phyloP scores from a whole-genome alignment of 2,329 filamentous ascomycete species.

The Verticillium longisporum region DNA sequence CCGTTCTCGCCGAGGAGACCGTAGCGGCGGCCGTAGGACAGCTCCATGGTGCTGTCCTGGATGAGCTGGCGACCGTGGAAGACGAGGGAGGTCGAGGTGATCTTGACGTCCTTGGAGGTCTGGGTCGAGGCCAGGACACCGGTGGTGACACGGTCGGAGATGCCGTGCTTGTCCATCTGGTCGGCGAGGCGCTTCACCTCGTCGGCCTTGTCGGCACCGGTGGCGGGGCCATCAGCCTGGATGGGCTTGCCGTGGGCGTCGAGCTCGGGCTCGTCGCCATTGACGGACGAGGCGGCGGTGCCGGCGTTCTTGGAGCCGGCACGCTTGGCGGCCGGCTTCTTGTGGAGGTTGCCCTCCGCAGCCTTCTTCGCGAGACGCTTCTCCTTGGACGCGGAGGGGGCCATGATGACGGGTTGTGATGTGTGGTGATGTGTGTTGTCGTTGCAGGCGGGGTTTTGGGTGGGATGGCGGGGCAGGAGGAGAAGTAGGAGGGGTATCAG shows the following conservation, averaged over 20 bases:
- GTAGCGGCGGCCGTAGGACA: slow-evolving; percentile 88
- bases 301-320: slow-evolving; percentile 48
- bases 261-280: slow-evolving; percentile 62
- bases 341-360: slow-evolving; percentile 66
- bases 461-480: background rate
- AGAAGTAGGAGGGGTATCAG: background rate
- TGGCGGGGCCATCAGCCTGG: slow-evolving; percentile 59
- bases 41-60: slow-evolving; percentile 86
- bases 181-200: slow-evolving; percentile 81
- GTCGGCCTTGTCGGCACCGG: slow-evolving; percentile 64
- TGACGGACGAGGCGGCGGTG: slow-evolving; percentile 53
- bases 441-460: background rate
- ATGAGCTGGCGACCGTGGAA: slow-evolving; percentile 98
- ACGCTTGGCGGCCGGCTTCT: slow-evolving; percentile 23
- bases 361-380: slow-evolving; percentile 67
- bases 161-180: slow-evolving; percentile 92
- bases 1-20: slow-evolving; percentile 97
- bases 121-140: slow-evolving; percentile 85
- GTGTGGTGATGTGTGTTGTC: slow-evolving; percentile 3
- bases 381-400: slow-evolving; percentile 61
- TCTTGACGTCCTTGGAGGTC: slow-evolving; percentile 91
- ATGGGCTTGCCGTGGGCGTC: slow-evolving; percentile 55
- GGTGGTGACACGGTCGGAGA: slow-evolving; percentile 96
- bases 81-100: slow-evolving; percentile 85
- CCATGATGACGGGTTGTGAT: slow-evolving; percentile 39